Percentiles rank a stretch among this genome's conserved stretches.
phyloP scores from a whole-genome alignment of 2,329 filamentous ascomycete genomes.

The Bimuria novae-zelandiae region DNA sequence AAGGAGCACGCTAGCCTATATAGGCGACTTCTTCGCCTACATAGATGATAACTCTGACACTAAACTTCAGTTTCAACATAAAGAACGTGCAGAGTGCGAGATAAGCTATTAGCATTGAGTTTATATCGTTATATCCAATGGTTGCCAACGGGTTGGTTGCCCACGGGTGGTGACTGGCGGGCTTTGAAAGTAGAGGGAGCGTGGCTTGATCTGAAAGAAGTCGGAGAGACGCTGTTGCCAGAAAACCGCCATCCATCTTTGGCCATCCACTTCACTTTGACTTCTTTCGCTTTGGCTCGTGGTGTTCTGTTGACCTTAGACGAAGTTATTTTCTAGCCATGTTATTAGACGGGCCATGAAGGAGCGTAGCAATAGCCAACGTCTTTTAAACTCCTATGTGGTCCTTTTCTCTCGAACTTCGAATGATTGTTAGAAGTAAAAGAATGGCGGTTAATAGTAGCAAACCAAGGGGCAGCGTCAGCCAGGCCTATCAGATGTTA shows the following conservation, averaged over 20 bases:
- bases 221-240: conserved; percentile 8
- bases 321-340: conserved; percentile 13
- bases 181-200: too few species aligned
- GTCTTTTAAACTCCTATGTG: conserved; percentile 27
- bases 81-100: too few species aligned
- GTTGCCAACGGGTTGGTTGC: too few species aligned
- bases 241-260: conserved; percentile 16
- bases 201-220: too few species aligned
- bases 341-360: conserved; percentile 15
- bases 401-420: conserved; percentile 17
- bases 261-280: conserved; percentile 11
- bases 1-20: too few species aligned
- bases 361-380: conserved; percentile 17
- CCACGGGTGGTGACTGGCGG: too few species aligned
- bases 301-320: conserved; percentile 9
- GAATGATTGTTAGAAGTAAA: conserved; percentile 23
- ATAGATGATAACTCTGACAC: too few species aligned
- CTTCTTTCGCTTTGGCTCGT: conserved; percentile 14
- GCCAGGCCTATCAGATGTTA: conserved; percentile 29
- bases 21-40: too few species aligned
- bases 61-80: too few species aligned
- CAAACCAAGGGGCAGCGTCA: conserved; percentile 24
- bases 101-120: too few species aligned
- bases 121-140: too few species aligned
- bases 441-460: conserved; percentile 22